A percentile compares a stretch with the other conserved stretches of the same genome.
These are phyloP conservation scores for Saccharomycopsis crataegensis DNA, from an alignment of 1,139 yeast species.

Conservation along the genomic window DNA sequence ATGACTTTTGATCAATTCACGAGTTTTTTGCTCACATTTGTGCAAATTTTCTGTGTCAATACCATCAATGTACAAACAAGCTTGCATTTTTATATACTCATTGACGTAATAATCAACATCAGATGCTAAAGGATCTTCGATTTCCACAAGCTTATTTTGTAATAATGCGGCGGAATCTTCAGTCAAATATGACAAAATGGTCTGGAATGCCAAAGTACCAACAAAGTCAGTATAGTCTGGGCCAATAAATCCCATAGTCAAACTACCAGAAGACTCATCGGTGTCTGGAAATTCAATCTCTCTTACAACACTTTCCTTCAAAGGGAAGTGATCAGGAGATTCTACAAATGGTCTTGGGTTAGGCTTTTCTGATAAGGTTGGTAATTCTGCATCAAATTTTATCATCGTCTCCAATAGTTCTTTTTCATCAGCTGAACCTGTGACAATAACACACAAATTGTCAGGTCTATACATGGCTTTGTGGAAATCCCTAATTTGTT, in stretches of 20 bases:
- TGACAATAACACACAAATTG: conserved; percentile 72
- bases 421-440: conserved; percentile 63
- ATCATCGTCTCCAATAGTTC: conserved; percentile 59
- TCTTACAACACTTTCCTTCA: conserved; percentile 33
- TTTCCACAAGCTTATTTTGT: conserved; percentile 65
- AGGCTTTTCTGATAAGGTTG: conserved; percentile 30
- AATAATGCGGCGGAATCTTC: conserved; percentile 66
- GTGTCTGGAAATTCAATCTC: conserved; percentile 78
- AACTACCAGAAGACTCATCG: conserved; percentile 80
- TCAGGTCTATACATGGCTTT: conserved; percentile 67
- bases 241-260: conserved; percentile 76
- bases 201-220: conserved; percentile 59
- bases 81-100: conserved; percentile 43
- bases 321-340: conserved; percentile 40
- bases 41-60: conserved; percentile 64
- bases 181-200: conserved; percentile 69
- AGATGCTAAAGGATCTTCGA: conserved; percentile 76
- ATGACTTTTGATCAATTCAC: conserved; percentile 47
- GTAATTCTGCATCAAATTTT: conserved; percentile 54
- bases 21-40: conserved; percentile 44
- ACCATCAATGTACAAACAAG: conserved; percentile 52
- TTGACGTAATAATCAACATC: conserved; percentile 63
- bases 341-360: conserved; percentile 75
- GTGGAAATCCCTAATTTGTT: conserved; percentile 73
- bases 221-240: conserved; percentile 51